A percentile compares a stretch with the other conserved stretches of the same genome.
These are phyloP conservation scores for Ploettnerulaceae sp. DNA, from an alignment of 2,329 filamentous ascomycete genomes.

Conservation along the genomic window DNA sequence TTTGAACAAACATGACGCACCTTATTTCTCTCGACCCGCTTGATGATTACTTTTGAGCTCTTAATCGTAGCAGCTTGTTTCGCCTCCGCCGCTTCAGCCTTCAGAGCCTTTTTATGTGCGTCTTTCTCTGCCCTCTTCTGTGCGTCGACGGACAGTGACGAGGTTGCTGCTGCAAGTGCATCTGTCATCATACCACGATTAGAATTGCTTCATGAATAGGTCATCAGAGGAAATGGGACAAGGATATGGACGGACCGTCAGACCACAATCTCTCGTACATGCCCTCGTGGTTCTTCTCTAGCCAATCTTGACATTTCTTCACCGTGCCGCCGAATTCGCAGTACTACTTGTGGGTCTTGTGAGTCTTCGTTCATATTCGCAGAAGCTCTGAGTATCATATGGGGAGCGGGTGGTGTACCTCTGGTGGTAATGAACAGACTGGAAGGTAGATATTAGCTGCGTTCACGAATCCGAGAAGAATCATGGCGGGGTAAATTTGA, in stretches of 20 bases:
- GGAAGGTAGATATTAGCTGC: conserved; percentile 15
- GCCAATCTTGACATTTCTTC: conserved; percentile 97
- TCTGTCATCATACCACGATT: conserved; percentile 43
- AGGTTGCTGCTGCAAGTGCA: conserved; percentile 77
- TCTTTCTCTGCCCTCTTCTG: conserved; percentile 95
- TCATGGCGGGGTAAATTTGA: conserved; percentile 17
- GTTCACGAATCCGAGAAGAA: background rate
- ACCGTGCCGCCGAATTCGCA: conserved; percentile 97
- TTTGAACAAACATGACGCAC: conserved; percentile 3
- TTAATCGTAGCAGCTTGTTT: conserved; percentile 76
- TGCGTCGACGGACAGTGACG: conserved; percentile 80
- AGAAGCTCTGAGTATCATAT: background rate
- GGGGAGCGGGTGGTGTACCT: conserved; percentile 42
- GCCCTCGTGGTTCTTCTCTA: conserved; percentile 66
- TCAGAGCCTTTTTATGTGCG: conserved; percentile 92
- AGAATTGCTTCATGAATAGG: background rate
- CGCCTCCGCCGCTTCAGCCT: conserved; percentile 81
- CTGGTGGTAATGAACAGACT: conserved; percentile 63
- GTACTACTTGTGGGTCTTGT: conserved; percentile 58
- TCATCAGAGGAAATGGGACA: background rate
- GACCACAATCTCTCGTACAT: conserved; percentile 83
- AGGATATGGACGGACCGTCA: conserved; percentile 52
- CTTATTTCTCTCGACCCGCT: conserved; percentile 96
- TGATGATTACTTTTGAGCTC: conserved; percentile 79
- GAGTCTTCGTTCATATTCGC: conserved; percentile 7